Evolutionary conservation across 371 early-diverging fungal species (phyloP), one percentile per base, ranked within the genome.

Genomic region (Vairimorpha apis): DNA sequence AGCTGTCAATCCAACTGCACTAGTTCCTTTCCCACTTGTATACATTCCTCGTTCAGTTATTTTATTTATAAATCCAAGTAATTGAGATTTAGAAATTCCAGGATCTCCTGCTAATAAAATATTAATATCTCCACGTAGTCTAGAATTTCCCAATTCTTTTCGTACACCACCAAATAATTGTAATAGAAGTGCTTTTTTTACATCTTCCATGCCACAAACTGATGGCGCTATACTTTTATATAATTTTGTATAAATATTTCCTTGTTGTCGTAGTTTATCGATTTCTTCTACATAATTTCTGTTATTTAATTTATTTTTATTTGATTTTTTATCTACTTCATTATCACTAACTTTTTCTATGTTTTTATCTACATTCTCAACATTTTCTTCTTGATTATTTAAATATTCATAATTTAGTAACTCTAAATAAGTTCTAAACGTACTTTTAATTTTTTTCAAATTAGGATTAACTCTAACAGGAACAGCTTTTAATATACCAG

Each of bases 1-100:
- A 10, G 97, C 99, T 1, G 97, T 99, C 60, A 99, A 85, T 83
- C 99, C 99, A 5, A 97, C 99, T 4, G 97, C 97, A 30, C 92
- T 91, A 14, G 92, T 91, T 32, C 99, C 99, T 81, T 94, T 94
- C 69, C 99, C 99, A 21, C 93, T 91, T 0, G 99, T 98, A 82
- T 97, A 97, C 16, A 97, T 88, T 63, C 97, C 97, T 72, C 97
- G 89, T 21, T 96, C 95, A 5, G 93, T 89, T 75, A 96, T 88
- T 77, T 90, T 87, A 83, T 96, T 93, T 18, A 94, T 92, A 60
- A 76, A 70, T 67, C 67, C 58, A 76, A 85, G 74, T 33, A 83
- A 71, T 69, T 83, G 84, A 27, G 73, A 72, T 53, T 83, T 83
- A 13, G 84, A 76, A 14, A 83, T 80, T 27, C 84, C 84, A 37